These are phyloP conservation scores for Crithidia acanthocephali DNA, from an alignment of 208 protist species.

Conservation along the genomic window DNA sequence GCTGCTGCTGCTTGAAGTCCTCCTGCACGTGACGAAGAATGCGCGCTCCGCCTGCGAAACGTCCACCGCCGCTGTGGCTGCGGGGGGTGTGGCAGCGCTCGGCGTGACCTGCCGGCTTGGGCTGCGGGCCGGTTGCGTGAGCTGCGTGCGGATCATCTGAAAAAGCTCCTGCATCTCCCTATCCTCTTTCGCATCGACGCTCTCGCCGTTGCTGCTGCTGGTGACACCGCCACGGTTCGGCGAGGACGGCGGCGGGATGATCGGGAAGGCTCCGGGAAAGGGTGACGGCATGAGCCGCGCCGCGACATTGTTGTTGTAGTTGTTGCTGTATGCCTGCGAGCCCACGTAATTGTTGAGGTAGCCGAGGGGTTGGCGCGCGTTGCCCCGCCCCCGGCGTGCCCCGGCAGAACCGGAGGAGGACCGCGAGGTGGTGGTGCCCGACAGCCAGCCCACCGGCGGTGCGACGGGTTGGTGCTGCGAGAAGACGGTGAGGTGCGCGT, in stretches of 20 bases:
- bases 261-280: constrained; percentile 45
- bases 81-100: not conserved
- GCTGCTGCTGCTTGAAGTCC: constrained; percentile 42
- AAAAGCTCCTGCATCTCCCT: constrained; percentile 50
- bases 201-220: constrained; percentile 10
- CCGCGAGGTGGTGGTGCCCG: not conserved
- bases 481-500: constrained; percentile 40
- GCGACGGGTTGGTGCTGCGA: constrained; percentile 36
- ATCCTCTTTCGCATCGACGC: constrained; percentile 35
- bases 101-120: not conserved
- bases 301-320: constrained; percentile 19
- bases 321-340: too few relatives aligned
- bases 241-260: constrained; percentile 33
- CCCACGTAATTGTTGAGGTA: too few relatives aligned
- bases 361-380: too few relatives aligned
- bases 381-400: not conserved
- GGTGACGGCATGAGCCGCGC: constrained; percentile 34
- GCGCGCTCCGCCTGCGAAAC: constrained; percentile 57
- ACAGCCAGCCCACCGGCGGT: constrained; percentile 25
- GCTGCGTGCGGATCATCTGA: constrained; percentile 31
- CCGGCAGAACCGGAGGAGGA: constrained; percentile 5
- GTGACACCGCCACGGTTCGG: not conserved
- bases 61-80: constrained; percentile 35
- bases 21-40: constrained; percentile 54
- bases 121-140: constrained; percentile 12